Percentiles rank a stretch among this genome's conserved stretches.
Evolutionary conservation across 2,329 filamentous ascomycete species (phyloP).

Genomic region (Cladophialophora psammophila): DNA sequence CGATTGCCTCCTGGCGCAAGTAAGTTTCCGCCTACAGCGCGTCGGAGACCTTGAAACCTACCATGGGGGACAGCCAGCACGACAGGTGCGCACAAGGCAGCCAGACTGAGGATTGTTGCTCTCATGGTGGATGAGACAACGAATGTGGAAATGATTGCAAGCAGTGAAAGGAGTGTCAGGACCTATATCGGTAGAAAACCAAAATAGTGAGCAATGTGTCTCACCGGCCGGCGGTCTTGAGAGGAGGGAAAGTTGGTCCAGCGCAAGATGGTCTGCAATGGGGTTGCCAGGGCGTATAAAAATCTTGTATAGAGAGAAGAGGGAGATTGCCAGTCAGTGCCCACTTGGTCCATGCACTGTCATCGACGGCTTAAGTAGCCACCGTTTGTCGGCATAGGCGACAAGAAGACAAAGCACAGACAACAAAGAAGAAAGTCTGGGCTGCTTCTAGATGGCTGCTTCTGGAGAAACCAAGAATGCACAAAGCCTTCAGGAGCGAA

Average conservation of each 20-base stretch:
- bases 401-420: constrained; percentile 36
- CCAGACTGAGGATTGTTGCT: constrained; percentile 23
- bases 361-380: constrained; percentile 24
- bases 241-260: constrained; percentile 16
- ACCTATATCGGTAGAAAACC: constrained; percentile 26
- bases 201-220: constrained; percentile 27
- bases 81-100: constrained; percentile 29
- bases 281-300: constrained; percentile 7
- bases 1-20: constrained; percentile 26
- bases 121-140: constrained; percentile 25
- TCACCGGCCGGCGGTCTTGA: constrained; percentile 29
- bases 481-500: constrained; percentile 8
- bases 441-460: constrained; percentile 24
- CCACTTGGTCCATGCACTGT: constrained; percentile 30
- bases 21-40: constrained; percentile 18
- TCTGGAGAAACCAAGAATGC: constrained; percentile 27
- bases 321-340: constrained; percentile 35
- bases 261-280: constrained; percentile 19
- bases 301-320: constrained; percentile 21
- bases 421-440: constrained; percentile 16
- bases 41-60: constrained; percentile 22
- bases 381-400: constrained; percentile 34
- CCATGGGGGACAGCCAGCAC: constrained; percentile 36
- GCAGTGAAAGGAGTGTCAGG: constrained; percentile 29
- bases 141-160: constrained; percentile 17